Evolutionary conservation across 1,284 basidiomycete genomes (phyloP).

Genomic region (Ganoderma resinaceum): DNA sequence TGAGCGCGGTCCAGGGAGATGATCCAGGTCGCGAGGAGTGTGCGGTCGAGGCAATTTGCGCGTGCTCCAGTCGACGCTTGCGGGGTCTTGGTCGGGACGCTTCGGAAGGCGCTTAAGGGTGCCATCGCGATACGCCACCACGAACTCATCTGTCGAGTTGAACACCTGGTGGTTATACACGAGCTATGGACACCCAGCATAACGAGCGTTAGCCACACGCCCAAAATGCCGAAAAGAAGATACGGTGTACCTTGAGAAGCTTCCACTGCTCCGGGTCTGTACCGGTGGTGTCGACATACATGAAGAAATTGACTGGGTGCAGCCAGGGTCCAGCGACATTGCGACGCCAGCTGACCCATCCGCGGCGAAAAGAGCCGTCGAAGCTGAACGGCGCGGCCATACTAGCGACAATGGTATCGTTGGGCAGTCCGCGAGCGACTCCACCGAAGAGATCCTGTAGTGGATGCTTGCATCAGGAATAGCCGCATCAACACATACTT

Average conservation of each 20-base stretch:
- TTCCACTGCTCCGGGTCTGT: slow-evolving; percentile 61
- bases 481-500: slow-evolving; percentile 51
- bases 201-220: not conserved
- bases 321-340: slow-evolving; percentile 59
- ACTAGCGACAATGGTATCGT: slow-evolving; percentile 55
- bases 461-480: slow-evolving; percentile 42
- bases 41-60: slow-evolving; percentile 48
- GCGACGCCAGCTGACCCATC: slow-evolving; percentile 57
- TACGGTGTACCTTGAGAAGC: slow-evolving; percentile 49
- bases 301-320: slow-evolving; percentile 61
- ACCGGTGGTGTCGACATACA: slow-evolving; percentile 63
- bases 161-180: slow-evolving; percentile 69
- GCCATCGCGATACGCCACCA: slow-evolving; percentile 60
- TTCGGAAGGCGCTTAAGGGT: slow-evolving; percentile 51
- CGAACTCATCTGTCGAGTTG: slow-evolving; percentile 52
- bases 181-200: slow-evolving; percentile 41
- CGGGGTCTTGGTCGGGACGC: slow-evolving; percentile 42
- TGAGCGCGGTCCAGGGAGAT: slow-evolving; percentile 65
- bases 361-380: slow-evolving; percentile 64
- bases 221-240: not conserved
- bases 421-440: slow-evolving; percentile 44
- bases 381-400: slow-evolving; percentile 50
- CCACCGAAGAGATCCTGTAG: slow-evolving; percentile 53
- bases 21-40: slow-evolving; percentile 58
- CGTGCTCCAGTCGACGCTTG: slow-evolving; percentile 51